Base-by-base conservation (phyloP, 2,329 filamentous ascomycete species). In the Xenosphaeropsis pyriputrescens region DNA sequence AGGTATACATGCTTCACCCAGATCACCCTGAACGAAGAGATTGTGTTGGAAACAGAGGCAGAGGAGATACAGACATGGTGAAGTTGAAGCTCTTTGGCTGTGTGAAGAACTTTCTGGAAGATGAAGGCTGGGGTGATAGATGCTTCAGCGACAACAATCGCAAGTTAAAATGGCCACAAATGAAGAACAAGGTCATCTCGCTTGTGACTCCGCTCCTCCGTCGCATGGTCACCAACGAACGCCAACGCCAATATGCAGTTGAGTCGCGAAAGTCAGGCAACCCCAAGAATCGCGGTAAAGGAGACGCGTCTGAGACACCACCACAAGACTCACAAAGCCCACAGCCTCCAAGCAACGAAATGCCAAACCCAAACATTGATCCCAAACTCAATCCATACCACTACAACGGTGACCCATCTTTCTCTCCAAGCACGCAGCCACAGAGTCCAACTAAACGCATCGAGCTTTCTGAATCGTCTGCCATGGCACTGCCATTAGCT, bases 191-290 rank as follows among this genome's bases (percentile, higher is more conserved):
- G 39, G 43, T 56, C 13, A 49, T 51, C 3, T 36, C 44, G 6
- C 36, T 45, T 6, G 41, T 55, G 15, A 52, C 45, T 17, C 53
- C 51, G 26, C 39, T 56, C 7, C 37, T 56, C 33, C 49, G 52
- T 12, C 51, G 53, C 7, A 50, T 53, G 46, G 51, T 56, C 7
- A 55, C 50, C n/a, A 56, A 56, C 35, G 53, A 55, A 39, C 45
- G 49, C 30, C 52, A 55, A 44, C 45, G 52, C 19, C 38, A 42
- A 17, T 55, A 55, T 41, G 51, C 49, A 13, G 33, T 45, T 13
- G 43, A 49, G 18, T 42, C 41, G 16, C 41, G 51, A 7, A 47
- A 45, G 17, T 34, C 35, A 40, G 8, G 15, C 39, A 18, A 33
- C 32, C 13, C 19, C 35, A 40, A 18, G 12, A 26, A 34, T 32